A percentile compares a stretch with the other conserved stretches of the same genome.
Conservation (phyloP, 108 stramenopile species). For the Hondaea fermentalgiana region DNA sequence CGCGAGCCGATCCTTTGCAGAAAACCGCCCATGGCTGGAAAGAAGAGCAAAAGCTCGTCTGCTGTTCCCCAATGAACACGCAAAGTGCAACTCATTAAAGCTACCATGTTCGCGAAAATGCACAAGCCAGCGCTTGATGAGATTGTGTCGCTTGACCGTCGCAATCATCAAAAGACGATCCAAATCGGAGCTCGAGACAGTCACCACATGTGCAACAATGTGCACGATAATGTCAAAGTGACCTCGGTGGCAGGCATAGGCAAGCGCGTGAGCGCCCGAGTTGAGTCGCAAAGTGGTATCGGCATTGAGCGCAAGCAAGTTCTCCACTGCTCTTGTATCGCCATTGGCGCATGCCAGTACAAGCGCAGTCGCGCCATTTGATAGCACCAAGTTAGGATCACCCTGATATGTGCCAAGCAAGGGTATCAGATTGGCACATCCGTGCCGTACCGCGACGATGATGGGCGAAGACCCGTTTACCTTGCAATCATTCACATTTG, state of each 20-base stretch:
- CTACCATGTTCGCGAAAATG: not conserved
- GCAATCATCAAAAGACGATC: not conserved
- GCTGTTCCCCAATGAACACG: not conserved
- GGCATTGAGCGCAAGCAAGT: not conserved
- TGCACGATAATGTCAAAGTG: not conserved
- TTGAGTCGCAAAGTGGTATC: not conserved
- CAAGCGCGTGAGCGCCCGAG: not conserved
- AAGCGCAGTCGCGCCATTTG: not conserved
- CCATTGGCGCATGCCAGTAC: conserved; percentile 1
- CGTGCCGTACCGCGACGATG: not conserved
- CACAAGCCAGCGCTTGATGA: not conserved
- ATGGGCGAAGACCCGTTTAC: not conserved
- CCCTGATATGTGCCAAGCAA: not conserved
- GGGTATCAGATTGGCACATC: not conserved
- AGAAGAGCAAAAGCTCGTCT: not conserved
- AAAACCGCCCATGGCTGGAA: not conserved
- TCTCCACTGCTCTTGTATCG: not conserved
- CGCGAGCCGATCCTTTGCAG: not conserved
- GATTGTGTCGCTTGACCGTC: not conserved
- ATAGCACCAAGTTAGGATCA: not conserved
- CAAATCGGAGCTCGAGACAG: not conserved
- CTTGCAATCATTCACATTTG: not conserved
- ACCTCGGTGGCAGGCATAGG: not conserved
- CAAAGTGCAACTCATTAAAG: not conserved
- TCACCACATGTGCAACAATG: not conserved